Evolutionary conservation across 768 basidiomycete genomes (phyloP), one percentile per base, ranked within the genome.

Genomic region (Boletus huronensis): DNA sequence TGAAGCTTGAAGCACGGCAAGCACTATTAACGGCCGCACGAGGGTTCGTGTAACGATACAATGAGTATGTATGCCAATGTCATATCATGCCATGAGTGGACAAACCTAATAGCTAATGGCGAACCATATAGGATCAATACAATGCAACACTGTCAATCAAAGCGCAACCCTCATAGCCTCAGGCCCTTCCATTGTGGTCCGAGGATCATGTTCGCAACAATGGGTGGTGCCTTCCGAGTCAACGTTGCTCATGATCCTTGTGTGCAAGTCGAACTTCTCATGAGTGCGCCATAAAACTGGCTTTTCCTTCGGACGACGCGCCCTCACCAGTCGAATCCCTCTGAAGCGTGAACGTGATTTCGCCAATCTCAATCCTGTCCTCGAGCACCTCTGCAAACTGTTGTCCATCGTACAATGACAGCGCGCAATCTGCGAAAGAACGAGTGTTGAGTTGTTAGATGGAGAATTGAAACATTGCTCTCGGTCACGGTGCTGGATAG

Each of bases 301-400:
- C 34, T n/a, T 43, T 45, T 16, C 11, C 45, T 16, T 26, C 42
- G 0, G 45, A 56, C 32, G 49, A 45, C 19, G 23, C 39, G 28
- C 53, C 46, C 21, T 51, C 51, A 9, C 47, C 45, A 32, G 42
- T 45, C 19, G 10, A 8, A 13, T 50, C 57, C 21, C 26, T 32
- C 25, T 40, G 53, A 19, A 66, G 52, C 32, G 55, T 25, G 40
- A 66, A 66, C 14, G 48, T 67, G 52, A 66, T 59, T 36, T 65
- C 57, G 39, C 64, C 64, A 39, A 66, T 62, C 25, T 44, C 57
- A 8, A 65, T 50, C 44, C 52, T 40, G 14, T 62, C 55, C 4
- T 65, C 65, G 28, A 44, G 31, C 25, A 53, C n/a, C 17, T 67
- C 65, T 2, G 26, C 10, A 32, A 47, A 32, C 11, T 17, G 44